Base-by-base conservation (phyloP, 2,329 filamentous ascomycete genomes). In the Fusarium secorum region DNA sequence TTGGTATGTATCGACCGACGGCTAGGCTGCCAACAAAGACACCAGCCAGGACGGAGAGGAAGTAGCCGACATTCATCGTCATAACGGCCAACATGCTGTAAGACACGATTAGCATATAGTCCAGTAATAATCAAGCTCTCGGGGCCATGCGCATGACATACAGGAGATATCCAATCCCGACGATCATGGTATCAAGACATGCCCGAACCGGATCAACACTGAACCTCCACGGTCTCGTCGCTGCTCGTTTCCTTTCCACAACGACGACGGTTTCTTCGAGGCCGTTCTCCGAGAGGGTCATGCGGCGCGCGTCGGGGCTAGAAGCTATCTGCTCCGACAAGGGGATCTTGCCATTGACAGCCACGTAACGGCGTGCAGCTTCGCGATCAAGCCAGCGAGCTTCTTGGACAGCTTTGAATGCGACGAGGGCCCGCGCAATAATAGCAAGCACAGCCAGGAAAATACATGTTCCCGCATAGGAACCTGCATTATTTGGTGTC, bases 31-130 rank as follows among this genome's bases (percentile, higher is more conserved):
- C 95, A n/a, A 97, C 78, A 77, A 98, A 98, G 4, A 92, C 88
- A 38, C 93, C 93, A 2, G 85, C 90, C 11, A 96, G 85, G n/a
- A 95, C 87, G 0, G 92, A 94, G 59, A 94, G 81, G 79, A 95
- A 95, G 79, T 96, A 96, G 17, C 93, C 93, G 20, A 95, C 87
- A 75, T 96, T 96, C 84, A 93, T 89, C 3, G 93, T 95, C 93
- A 96, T 97, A 78, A 97, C 92, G 18, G 92, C 93, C 82, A 97
- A 83, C 94, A 97, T 97, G 65, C 94, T 97, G 56, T 10, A n/a
- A 15, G n/a, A 20, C 7, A 33, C 13, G 11, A 24, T 72, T 64
- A 44, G 53, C 58, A 49, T 62, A 54, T 24, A 66, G 49, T 26
- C 10, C 15, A 13, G 5, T 3, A 3, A 33, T 24, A 18, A 15